Conservation (phyloP, 352 stramenopile genomes). For the Phytophthora macrochlamydospora region DNA sequence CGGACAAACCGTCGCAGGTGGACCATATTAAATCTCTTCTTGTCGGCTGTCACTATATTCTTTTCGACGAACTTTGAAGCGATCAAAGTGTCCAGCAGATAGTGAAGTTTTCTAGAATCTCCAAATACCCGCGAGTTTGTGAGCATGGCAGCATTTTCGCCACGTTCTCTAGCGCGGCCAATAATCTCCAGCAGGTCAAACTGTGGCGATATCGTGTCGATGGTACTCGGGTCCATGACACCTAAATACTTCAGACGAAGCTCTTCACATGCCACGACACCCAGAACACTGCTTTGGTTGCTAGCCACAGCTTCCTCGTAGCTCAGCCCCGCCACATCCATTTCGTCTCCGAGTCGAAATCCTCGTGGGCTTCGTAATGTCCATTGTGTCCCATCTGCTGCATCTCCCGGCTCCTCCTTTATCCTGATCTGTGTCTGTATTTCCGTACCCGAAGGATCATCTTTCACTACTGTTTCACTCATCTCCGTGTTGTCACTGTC, state of each 20-base stretch:
- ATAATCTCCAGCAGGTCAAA: constrained; percentile 86
- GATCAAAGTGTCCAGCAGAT: constrained; percentile 83
- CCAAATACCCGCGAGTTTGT: constrained; percentile 64
- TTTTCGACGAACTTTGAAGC: constrained; percentile 65
- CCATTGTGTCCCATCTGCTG: constrained; percentile 50
- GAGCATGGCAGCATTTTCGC: constrained; percentile 66
- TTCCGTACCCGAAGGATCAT: constrained; percentile 11
- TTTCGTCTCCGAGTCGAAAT: constrained; percentile 60
- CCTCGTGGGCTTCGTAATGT: constrained; percentile 68
- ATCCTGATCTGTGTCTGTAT: constrained; percentile 10
- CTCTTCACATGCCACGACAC: constrained; percentile 71
- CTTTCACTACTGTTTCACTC: constrained; percentile 15
- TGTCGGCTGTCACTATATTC: constrained; percentile 75
- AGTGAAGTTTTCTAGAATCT: constrained; percentile 78
- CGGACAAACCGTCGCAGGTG: constrained; percentile 69
- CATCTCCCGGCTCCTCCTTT: constrained; percentile 25
- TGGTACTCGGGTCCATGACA: constrained; percentile 49
- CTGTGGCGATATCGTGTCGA: constrained; percentile 69
- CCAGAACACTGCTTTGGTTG: constrained; percentile 53
- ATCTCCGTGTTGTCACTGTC: constrained; percentile 4
- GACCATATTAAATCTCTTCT: constrained; percentile 82
- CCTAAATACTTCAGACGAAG: constrained; percentile 75
- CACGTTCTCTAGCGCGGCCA: constrained; percentile 55
- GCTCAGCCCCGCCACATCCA: constrained; percentile 52
- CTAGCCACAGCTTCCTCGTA: constrained; percentile 68